phyloP scores from a whole-genome alignment of 2,329 filamentous ascomycete genomes.

The Colletotrichum endophyticum region DNA sequence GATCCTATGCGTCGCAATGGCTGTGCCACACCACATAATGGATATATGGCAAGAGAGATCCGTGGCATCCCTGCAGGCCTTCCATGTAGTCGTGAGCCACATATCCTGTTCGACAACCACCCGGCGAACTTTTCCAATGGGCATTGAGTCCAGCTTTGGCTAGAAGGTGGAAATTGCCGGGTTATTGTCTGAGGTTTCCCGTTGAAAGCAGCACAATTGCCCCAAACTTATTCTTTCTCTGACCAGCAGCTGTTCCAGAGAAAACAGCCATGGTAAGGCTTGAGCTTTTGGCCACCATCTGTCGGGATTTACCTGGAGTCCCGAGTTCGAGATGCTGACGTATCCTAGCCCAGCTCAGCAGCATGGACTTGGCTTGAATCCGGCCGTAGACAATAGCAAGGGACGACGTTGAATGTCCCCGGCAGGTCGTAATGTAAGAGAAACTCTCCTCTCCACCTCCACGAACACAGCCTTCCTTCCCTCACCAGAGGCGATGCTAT shows the following conservation, averaged over 20 bases:
- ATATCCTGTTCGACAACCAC: not conserved
- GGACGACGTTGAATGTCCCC: not conserved
- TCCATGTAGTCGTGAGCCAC: not conserved
- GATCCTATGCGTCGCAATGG: not conserved
- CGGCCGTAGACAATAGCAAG: not conserved
- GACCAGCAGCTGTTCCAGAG: not conserved
- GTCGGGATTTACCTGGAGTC: not conserved
- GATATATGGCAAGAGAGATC: not conserved
- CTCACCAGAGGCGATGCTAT: not conserved
- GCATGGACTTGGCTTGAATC: not conserved
- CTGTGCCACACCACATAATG: not conserved
- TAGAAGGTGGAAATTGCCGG: not conserved
- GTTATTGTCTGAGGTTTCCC: not conserved
- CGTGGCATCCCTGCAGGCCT: not conserved
- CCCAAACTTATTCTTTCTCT: not conserved
- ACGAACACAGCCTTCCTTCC: not conserved
- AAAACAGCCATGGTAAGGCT: not conserved
- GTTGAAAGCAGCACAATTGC: not conserved
- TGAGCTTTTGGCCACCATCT: not conserved
- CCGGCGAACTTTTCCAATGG: not conserved
- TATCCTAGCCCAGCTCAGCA: not conserved
- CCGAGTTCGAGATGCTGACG: not conserved
- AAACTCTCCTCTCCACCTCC: not conserved
- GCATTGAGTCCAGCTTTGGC: not conserved
- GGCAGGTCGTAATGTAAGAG: not conserved